Conservation (phyloP, 108 stramenopile species). For the Fistulifera solaris region DNA sequence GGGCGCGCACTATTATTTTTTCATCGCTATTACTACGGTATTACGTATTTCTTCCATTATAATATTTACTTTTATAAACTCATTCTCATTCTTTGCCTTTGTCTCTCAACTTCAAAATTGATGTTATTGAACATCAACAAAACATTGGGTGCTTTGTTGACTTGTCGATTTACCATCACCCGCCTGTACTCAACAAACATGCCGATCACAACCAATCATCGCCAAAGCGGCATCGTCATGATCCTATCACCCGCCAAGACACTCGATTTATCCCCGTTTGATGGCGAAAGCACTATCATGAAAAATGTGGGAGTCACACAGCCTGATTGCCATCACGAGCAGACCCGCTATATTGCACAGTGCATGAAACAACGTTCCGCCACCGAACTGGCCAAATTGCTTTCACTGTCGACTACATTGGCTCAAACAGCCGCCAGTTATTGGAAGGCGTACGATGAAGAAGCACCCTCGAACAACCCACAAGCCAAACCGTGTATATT, state of each 20-base stretch:
- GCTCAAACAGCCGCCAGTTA: slow-evolving; percentile 21
- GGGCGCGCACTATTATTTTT: no score
- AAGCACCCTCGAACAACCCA: background rate
- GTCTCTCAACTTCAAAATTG: no score
- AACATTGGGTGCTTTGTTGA: no score
- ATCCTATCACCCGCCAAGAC: slow-evolving; percentile 64
- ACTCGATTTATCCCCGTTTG: slow-evolving; percentile 29
- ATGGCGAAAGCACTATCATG: slow-evolving; percentile 2
- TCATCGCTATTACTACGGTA: no score
- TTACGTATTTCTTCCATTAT: no score
- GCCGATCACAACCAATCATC: background rate
- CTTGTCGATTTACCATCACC: background rate
- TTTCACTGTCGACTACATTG: slow-evolving; percentile 37
- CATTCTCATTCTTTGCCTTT: no score
- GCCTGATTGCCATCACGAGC: slow-evolving; percentile 14
- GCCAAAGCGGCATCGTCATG: slow-evolving; percentile 19
- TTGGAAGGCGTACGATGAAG: slow-evolving; percentile 21
- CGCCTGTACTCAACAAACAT: background rate
- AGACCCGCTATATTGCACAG: slow-evolving; percentile 17
- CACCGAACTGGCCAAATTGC: slow-evolving; percentile 33
- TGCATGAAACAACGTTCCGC: slow-evolving; percentile 31
- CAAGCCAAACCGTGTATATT: slow-evolving; percentile 31
- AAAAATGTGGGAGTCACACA: slow-evolving; percentile 1
- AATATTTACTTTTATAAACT: no score
- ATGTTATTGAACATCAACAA: no score